phyloP scores from a whole-genome alignment of 306 rosid genomes.

The Urtica urens region DNA sequence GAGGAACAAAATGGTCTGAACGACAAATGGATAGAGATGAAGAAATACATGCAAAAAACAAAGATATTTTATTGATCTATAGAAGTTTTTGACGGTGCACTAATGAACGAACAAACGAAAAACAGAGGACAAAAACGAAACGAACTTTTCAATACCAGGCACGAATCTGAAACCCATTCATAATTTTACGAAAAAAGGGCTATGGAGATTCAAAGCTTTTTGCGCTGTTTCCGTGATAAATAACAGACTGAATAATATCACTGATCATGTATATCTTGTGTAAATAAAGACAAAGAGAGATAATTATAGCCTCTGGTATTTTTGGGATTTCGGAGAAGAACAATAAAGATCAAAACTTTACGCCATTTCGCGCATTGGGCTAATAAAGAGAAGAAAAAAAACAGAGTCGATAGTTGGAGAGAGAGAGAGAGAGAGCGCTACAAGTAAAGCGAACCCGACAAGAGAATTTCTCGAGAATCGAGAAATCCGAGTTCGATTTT shows the following conservation, averaged over 20 bases:
- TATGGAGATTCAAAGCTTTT: slow-evolving; percentile 1
- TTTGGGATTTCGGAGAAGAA: neutral
- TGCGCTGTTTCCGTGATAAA: slow-evolving; percentile 1
- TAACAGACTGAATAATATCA: too few species aligned
- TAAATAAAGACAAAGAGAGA: neutral
- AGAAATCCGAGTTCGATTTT: slow-evolving; percentile 30
- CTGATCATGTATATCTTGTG: too few species aligned
- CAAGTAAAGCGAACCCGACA: slow-evolving; percentile 6
- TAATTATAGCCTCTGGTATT: too few species aligned
- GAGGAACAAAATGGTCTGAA: slow-evolving; percentile 1
- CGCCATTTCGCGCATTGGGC: too few species aligned
- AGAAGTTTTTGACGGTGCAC: too few species aligned
- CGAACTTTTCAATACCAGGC: neutral
- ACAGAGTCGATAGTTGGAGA: neutral
- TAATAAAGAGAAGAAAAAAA: neutral
- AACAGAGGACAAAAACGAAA: neutral
- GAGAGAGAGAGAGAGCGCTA: neutral
- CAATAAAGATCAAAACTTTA: too few species aligned
- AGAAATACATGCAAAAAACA: slow-evolving; percentile 1
- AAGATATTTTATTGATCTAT: too few species aligned
- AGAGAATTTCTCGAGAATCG: slow-evolving; percentile 27
- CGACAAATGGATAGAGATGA: neutral
- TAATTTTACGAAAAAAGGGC: neutral
- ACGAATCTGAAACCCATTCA: neutral
- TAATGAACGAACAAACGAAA: neutral